Evolutionary conservation across 2,329 filamentous ascomycete genomes (phyloP).

Genomic region (Lasiodiplodia sp.): DNA sequence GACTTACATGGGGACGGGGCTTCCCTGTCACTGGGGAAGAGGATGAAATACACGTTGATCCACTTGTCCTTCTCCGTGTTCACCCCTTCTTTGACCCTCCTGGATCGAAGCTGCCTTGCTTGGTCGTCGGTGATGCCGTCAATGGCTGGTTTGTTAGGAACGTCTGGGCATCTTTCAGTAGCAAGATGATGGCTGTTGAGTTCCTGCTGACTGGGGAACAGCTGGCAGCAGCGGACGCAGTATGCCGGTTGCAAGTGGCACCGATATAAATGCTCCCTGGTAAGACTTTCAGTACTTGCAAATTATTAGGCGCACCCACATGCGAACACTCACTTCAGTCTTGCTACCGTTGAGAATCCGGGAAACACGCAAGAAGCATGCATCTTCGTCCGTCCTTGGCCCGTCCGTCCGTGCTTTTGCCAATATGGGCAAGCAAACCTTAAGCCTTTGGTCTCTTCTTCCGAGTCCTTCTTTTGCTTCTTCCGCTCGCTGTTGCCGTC

Average conservation of each 20-base stretch:
- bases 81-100: neutral
- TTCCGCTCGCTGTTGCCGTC: neutral
- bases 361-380: neutral
- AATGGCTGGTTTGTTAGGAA: neutral
- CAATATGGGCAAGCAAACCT: conserved; percentile 1
- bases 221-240: neutral
- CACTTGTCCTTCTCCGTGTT: neutral
- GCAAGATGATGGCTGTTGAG: neutral
- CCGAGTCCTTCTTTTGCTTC: neutral
- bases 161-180: neutral
- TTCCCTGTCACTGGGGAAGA: neutral
- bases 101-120: neutral
- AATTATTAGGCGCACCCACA: neutral
- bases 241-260: neutral
- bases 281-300: neutral
- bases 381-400: neutral
- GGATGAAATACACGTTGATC: neutral
- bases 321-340: neutral
- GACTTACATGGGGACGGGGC: conserved; percentile 3
- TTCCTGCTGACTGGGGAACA: neutral
- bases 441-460: neutral
- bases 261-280: conserved; percentile 4
- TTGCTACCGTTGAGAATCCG: neutral
- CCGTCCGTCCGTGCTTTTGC: neutral
- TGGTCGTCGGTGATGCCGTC: neutral